Base-by-base conservation (phyloP, 2,329 filamentous ascomycete species). In the Fusarium domesticum region DNA sequence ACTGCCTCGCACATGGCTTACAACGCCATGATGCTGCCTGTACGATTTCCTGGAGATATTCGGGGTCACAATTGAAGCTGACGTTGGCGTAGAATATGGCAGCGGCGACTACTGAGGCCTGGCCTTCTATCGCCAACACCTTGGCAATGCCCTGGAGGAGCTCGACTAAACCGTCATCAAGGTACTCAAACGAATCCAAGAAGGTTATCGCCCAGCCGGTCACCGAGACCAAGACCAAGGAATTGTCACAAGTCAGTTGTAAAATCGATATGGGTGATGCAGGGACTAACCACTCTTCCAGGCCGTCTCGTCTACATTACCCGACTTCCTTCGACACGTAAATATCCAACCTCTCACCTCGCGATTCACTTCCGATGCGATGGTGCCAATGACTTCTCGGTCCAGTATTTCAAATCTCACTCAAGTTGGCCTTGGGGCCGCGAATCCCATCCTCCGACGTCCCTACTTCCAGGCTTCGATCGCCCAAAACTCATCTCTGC, bases 101-200 rank as follows among this genome's bases (percentile, higher is more conserved):
- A 50, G 68, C 68, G 37, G 69, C 66, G 47, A 68, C 69, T 6
- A 61, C 70, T 38, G 72, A 73, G 30, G 53, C 75, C 41, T 71
- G 71, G 70, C 72, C 73, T 42, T 74, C 72, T 35, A 64, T 75
- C 48, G 63, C 66, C 39, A 72, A 64, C 47, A 67, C 67, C 11
- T 48, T 73, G 14, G 58, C 64, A 43, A 48, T 64, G 16, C 66
- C 72, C 7, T 71, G 62, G 62, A 56, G 48, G 38, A 47, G 47
- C 36, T 54, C 51, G 14, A 36, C 45, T 12, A 45, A 39, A 11
- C 25, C 46, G 6, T 42, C 43, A 16, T 37, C 47, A 37, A 40
- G 39, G 32, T 48, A 52, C 49, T 36, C 47, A 45, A 50, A 30
- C 39, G 11, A 39, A 32, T 36, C 36, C 23, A 43, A 45, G 14